Evolutionary conservation across 2,329 filamentous ascomycete genomes (phyloP).

Genomic region (Fulvia fulva): DNA sequence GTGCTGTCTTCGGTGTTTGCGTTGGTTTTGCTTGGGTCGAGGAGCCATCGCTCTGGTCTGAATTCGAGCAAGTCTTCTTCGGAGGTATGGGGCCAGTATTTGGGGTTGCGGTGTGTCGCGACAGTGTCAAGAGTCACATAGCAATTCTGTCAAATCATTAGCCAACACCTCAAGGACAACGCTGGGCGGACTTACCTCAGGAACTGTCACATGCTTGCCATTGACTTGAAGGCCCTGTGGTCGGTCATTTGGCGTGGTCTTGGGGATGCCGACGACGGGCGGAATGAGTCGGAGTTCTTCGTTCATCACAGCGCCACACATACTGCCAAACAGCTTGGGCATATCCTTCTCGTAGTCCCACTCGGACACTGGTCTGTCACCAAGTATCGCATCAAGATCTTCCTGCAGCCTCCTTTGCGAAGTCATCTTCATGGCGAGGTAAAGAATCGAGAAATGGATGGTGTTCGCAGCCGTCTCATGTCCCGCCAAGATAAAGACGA

Average conservation of each 20-base stretch:
- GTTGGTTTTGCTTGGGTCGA: slow-evolving; percentile 27
- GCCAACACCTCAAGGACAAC: no score
- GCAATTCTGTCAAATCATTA: no score
- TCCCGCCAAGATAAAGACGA: slow-evolving; percentile 63
- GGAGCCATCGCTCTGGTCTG: slow-evolving; percentile 69
- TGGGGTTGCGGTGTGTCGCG: slow-evolving; percentile 63
- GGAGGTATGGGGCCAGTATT: slow-evolving; percentile 60
- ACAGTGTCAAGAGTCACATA: slow-evolving; percentile 55
- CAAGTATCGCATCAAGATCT: slow-evolving; percentile 65
- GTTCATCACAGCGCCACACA: slow-evolving; percentile 71
- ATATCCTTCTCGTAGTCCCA: slow-evolving; percentile 71
- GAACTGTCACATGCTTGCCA: slow-evolving; percentile 57
- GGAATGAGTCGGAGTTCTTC: slow-evolving; percentile 72
- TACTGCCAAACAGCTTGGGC: slow-evolving; percentile 62
- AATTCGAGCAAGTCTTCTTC: slow-evolving; percentile 63
- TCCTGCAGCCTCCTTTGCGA: slow-evolving; percentile 64
- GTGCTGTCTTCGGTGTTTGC: slow-evolving; percentile 35
- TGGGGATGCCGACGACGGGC: slow-evolving; percentile 68
- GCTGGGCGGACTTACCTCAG: no score
- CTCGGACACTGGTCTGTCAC: slow-evolving; percentile 52
- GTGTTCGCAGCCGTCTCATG: slow-evolving; percentile 78
- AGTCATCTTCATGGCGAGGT: slow-evolving; percentile 61
- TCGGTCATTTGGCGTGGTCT: slow-evolving; percentile 46
- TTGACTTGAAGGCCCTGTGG: slow-evolving; percentile 57
- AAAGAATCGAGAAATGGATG: slow-evolving; percentile 66